Percentiles rank a stretch among this genome's conserved stretches.
Evolutionary conservation across 129 eudicot genomes (phyloP).

Genomic region (Escallonia rubra): DNA sequence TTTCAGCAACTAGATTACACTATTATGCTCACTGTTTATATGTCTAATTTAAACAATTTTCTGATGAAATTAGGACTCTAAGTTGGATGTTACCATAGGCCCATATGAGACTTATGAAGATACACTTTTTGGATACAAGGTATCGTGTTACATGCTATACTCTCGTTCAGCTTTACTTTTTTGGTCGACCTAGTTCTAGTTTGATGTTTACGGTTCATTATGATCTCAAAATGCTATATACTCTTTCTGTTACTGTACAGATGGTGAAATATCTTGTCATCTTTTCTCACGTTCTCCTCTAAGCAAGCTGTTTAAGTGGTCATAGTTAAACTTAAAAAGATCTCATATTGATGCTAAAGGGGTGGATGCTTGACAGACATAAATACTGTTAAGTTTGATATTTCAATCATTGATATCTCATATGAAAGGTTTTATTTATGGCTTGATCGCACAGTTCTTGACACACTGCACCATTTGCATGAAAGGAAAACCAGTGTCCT

Average conservation of each 20-base stretch:
- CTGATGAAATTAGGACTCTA: conserved; percentile 61
- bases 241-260: not conserved
- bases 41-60: not conserved
- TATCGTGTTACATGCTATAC: conserved; percentile 19
- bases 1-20: too few species aligned
- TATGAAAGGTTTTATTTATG: too few species aligned
- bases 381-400: too few species aligned
- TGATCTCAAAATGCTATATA: conserved; percentile 8
- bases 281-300: not conserved
- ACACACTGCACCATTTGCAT: too few species aligned
- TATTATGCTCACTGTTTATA: too few species aligned
- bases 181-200: not conserved
- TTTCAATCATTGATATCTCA: too few species aligned
- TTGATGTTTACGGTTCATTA: not conserved
- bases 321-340: too few species aligned
- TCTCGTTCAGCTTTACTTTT: conserved; percentile 2
- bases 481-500: too few species aligned
- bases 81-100: conserved; percentile 91
- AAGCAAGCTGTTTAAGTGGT: not conserved
- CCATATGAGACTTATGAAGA: conserved; percentile 99
- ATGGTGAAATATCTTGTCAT: not conserved
- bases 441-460: too few species aligned
- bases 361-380: too few species aligned
- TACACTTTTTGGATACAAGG: conserved; percentile 90
- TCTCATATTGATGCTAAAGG: too few species aligned